Evolutionary conservation across 208 protist genomes (phyloP).

Genomic region (Pavlovales sp.): DNA sequence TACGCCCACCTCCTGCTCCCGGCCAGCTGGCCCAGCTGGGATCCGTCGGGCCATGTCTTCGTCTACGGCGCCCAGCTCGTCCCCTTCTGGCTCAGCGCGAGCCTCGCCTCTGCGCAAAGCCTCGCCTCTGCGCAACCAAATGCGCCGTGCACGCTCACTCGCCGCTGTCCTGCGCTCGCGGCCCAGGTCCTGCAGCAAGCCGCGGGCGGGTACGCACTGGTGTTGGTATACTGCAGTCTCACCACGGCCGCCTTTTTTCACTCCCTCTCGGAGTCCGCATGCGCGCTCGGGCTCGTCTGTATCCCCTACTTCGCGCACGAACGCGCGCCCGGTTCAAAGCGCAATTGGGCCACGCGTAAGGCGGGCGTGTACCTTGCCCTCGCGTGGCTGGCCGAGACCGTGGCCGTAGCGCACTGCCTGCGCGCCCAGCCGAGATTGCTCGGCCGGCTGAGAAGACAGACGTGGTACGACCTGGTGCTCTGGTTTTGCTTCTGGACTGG

Average conservation of each 20-base stretch:
- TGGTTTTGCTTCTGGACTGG: no score
- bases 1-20: neutral
- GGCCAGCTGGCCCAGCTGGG: neutral
- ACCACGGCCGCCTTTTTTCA: constrained; percentile 16
- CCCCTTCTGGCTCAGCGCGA: neutral
- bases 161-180: neutral
- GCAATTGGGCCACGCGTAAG: neutral
- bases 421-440: no score
- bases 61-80: constrained; percentile 20
- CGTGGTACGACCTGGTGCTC: no score
- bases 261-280: neutral
- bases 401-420: neutral
- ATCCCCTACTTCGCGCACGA: neutral
- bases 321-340: no score
- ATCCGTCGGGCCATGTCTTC: constrained; percentile 25
- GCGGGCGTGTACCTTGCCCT: neutral
- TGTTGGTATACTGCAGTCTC: neutral
- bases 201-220: neutral
- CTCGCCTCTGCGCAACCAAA: no score
- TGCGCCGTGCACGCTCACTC: neutral
- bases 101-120: no score
- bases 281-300: neutral
- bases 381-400: neutral
- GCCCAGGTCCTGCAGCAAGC: neutral
- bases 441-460: no score